Conservation (phyloP, 192 early-diverging fungal species). For the Mortierella alpina region DNA sequence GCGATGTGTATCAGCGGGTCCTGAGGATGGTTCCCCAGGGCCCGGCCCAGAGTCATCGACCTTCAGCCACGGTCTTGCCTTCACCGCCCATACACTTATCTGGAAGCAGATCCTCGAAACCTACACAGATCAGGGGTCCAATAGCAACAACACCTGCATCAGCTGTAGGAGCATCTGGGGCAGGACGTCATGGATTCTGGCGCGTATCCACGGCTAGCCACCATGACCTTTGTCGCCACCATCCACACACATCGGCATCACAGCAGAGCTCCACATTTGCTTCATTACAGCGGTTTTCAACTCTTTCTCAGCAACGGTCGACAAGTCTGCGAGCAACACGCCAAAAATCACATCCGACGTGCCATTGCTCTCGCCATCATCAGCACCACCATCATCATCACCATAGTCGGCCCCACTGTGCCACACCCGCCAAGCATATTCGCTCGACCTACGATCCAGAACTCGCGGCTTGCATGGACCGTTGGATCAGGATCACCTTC, state of each 20-base stretch:
- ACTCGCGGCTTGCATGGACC: constrained; percentile 39
- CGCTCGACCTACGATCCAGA: constrained; percentile 30
- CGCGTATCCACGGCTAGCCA: too few relatives aligned
- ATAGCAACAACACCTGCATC: neutral
- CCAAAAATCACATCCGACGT: too few relatives aligned
- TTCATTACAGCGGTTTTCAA: too few relatives aligned
- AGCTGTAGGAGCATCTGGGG: neutral
- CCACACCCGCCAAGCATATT: neutral
- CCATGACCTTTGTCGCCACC: too few relatives aligned
- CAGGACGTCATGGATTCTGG: too few relatives aligned
- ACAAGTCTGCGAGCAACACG: too few relatives aligned
- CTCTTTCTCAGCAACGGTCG: too few relatives aligned
- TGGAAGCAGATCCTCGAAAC: neutral
- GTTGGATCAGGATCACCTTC: constrained; percentile 27
- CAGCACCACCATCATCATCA: neutral
- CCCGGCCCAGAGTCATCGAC: constrained; percentile 1
- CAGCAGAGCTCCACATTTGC: too few relatives aligned
- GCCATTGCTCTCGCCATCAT: neutral
- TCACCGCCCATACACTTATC: neutral
- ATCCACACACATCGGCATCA: too few relatives aligned
- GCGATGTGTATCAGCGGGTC: constrained; percentile 35
- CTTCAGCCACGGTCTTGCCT: constrained; percentile 7
- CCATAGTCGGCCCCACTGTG: neutral
- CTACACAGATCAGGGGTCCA: neutral
- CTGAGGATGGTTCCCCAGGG: constrained; percentile 24